Conservation (phyloP, 1,284 basidiomycete species). For the Boletellus deceptivus region DNA sequence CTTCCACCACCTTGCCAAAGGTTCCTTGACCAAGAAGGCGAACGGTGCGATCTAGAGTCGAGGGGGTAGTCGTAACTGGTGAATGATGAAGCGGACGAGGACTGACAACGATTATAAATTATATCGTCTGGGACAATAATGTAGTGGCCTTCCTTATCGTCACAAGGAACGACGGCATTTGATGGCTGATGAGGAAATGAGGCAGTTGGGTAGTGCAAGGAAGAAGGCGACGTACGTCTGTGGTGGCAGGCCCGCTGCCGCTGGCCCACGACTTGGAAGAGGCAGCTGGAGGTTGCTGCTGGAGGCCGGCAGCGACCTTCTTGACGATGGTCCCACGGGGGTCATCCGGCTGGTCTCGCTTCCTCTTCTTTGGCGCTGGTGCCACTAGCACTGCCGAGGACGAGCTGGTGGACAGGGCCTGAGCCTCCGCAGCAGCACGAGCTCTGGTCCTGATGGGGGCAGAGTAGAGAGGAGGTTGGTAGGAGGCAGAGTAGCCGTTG, state of each 20-base stretch:
- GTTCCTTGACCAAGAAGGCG: conserved; percentile 94
- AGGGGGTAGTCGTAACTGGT: conserved; percentile 21
- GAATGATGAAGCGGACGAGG: background rate
- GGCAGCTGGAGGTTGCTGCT: conserved; percentile 45
- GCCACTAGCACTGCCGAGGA: conserved; percentile 56
- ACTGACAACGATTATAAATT: conserved; percentile 79
- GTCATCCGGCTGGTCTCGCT: conserved; percentile 68
- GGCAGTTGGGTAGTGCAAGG: conserved; percentile 19
- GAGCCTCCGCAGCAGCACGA: conserved; percentile 76
- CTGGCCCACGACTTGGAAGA: conserved; percentile 62
- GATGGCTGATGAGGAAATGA: conserved; percentile 44
- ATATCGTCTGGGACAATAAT: conserved; percentile 89
- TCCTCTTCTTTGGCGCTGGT: conserved; percentile 74
- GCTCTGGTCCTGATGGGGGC: conserved; percentile 77
- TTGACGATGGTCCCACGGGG: conserved; percentile 61
- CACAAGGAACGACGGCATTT: conserved; percentile 67
- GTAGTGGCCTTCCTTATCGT: conserved; percentile 95
- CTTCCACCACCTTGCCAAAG: conserved; percentile 98
- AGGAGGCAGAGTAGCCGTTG: conserved; percentile 69
- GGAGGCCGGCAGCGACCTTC: conserved; percentile 50
- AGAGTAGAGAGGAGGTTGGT: conserved; percentile 71
- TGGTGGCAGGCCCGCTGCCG: conserved; percentile 55
- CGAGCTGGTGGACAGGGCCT: conserved; percentile 63
- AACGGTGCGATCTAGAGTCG: conserved; percentile 77
- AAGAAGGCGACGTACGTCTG: conserved; percentile 53